Percentiles rank a stretch among this genome's conserved stretches.
Conservation (phyloP, 805 yeast genomes). For the Saturnispora gosingensis region DNA sequence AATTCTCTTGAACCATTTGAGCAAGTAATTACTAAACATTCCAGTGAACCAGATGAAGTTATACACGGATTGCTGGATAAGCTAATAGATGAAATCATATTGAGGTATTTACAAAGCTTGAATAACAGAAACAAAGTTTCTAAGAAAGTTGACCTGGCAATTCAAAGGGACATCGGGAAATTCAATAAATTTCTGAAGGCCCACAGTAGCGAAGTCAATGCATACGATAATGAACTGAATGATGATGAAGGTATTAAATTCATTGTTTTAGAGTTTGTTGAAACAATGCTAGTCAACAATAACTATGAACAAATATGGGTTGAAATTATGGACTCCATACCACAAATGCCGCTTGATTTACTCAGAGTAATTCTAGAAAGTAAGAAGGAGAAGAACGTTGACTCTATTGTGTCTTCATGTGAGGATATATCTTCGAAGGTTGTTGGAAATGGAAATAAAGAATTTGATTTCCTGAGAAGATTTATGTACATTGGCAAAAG, state of each 20-base stretch:
- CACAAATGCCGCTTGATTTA: slow-evolving; percentile 45
- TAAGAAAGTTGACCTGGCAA: slow-evolving; percentile 33
- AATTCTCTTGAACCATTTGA: slow-evolving; percentile 23
- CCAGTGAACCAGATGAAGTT: slow-evolving; percentile 15
- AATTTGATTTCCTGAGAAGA: slow-evolving; percentile 4
- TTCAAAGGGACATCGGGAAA: slow-evolving; percentile 52
- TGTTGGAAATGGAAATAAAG: neutral
- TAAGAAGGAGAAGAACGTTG: slow-evolving; percentile 22
- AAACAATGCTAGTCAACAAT: slow-evolving; percentile 35
- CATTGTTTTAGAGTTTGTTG: slow-evolving; percentile 43
- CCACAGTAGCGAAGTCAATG: slow-evolving; percentile 29
- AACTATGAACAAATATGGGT: slow-evolving; percentile 8
- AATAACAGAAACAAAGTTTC: slow-evolving; percentile 20
- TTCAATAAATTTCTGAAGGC: slow-evolving; percentile 41
- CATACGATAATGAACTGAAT: slow-evolving; percentile 28
- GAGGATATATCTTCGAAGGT: neutral
- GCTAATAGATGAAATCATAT: slow-evolving; percentile 33
- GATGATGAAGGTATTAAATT: slow-evolving; percentile 18
- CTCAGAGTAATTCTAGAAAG: slow-evolving; percentile 52
- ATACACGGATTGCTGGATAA: slow-evolving; percentile 24
- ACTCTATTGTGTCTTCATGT: slow-evolving; percentile 2
- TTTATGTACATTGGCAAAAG: neutral
- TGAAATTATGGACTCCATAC: slow-evolving; percentile 6
- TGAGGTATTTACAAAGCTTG: slow-evolving; percentile 24
- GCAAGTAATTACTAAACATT: slow-evolving; percentile 18